Evolutionary conservation across 2,329 filamentous ascomycete species (phyloP).

Genomic region (Fusarium acutatum): DNA sequence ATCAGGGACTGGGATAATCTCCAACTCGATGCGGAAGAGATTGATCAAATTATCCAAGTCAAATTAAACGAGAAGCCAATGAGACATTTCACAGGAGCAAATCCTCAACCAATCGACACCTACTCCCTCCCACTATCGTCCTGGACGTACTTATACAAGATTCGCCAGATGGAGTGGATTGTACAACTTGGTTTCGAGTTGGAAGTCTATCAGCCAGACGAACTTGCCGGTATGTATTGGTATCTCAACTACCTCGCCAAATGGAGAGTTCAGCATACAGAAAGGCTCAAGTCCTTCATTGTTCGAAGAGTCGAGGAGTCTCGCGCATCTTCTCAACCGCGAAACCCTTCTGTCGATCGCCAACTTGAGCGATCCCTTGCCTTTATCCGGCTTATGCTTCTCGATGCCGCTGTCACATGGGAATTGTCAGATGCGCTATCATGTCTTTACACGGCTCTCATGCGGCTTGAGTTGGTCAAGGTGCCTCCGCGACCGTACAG

Average conservation of each 20-base stretch:
- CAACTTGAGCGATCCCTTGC: slow-evolving; percentile 60
- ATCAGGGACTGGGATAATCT: slow-evolving; percentile 85
- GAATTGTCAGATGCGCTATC: slow-evolving; percentile 64
- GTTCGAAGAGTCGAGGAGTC: slow-evolving; percentile 50
- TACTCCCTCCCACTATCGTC: slow-evolving; percentile 80
- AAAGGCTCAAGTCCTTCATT: slow-evolving; percentile 76
- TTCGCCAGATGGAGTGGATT: slow-evolving; percentile 86
- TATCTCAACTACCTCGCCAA: slow-evolving; percentile 80
- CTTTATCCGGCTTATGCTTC: slow-evolving; percentile 67
- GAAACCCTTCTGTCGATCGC: slow-evolving; percentile 46
- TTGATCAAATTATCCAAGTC: slow-evolving; percentile 73
- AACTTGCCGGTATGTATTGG: slow-evolving; percentile 90
- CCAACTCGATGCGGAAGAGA: slow-evolving; percentile 81
- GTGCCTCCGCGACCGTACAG: slow-evolving; percentile 69
- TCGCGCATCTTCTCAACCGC: slow-evolving; percentile 11
- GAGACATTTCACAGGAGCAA: slow-evolving; percentile 51
- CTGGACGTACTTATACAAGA: slow-evolving; percentile 91
- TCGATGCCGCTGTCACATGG: slow-evolving; percentile 71
- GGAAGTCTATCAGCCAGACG: slow-evolving; percentile 85
- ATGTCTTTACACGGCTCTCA: slow-evolving; percentile 72
- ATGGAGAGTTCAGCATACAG: slow-evolving; percentile 73
- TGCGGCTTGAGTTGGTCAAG: slow-evolving; percentile 64
- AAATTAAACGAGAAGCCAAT: slow-evolving; percentile 69
- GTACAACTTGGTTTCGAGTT: slow-evolving; percentile 95
- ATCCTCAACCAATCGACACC: slow-evolving; percentile 57